Base-by-base conservation (phyloP, 2,329 filamentous ascomycete genomes). In the Sarocladium brachiariae region DNA sequence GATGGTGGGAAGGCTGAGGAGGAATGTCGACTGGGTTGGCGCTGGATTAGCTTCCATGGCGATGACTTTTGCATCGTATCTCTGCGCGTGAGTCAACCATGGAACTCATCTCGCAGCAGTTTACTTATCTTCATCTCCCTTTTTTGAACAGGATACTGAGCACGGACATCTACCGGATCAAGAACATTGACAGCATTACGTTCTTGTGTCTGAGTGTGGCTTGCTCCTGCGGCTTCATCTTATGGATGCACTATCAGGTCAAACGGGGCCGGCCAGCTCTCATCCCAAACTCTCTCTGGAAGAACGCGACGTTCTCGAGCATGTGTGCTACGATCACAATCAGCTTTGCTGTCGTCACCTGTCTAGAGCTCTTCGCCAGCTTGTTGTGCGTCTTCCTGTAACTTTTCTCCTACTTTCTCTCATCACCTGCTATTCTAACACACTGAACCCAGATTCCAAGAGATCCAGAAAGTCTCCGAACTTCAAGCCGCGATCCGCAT, bases 271-370 rank as follows among this genome's bases (percentile, higher is more conserved):
- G 66, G 2, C 74, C 78, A 11, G 78, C 79, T 1, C 60, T 85
- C 7, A 83, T 85, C 19, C 81, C 81, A 0, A 84, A 84, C 59
- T 74, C 72, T 0, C 63, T 85, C 0, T 85, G 81, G 81, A 70
- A 65, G n/a, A 82, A 80, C 39, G 60, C 63, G 0, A 63, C 74
- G 2, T 85, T 84, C 56, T 73, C 76, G 0, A 70, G 65, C 23
- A 73, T 80, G 18, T 84, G 81, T 57, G 56, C 74, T 3, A 75
- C 69, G 4, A 67, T 79, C 1, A 59, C 73, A 4, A 53, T 79
- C 3, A 68, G 73, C 0, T 73, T 64, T 51, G 73, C 69, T 0
- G 71, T 74, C 0, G 53, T 73, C 5, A 73, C 75, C 43, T 65
- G 65, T 0, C 67, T 76, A 56, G 75, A 78, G 55, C 61, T 72